Conservation (phyloP, 495 filamentous ascomycete species). For the Wilcoxina mikolae region DNA sequence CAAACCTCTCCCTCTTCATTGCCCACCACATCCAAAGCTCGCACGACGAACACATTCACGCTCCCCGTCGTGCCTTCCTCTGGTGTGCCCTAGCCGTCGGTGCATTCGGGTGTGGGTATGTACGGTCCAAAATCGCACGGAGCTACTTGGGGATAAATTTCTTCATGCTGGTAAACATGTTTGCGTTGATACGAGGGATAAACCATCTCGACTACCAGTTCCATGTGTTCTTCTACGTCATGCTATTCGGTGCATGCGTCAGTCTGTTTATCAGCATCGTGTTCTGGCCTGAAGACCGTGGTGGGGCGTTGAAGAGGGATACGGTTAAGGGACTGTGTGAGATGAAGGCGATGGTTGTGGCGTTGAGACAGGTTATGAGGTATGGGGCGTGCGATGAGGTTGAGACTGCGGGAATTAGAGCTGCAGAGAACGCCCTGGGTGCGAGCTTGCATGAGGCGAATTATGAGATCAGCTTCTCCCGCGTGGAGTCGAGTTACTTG, state of each 20-base stretch:
- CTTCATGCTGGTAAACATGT: slow-evolving; percentile 28
- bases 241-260: slow-evolving; percentile 21
- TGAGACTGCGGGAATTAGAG: slow-evolving; percentile 13
- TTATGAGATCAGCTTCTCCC: slow-evolving; percentile 25
- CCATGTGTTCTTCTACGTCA: slow-evolving; percentile 21
- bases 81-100: slow-evolving; percentile 17
- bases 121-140: slow-evolving; percentile 24
- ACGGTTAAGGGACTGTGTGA: slow-evolving; percentile 13
- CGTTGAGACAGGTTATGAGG: slow-evolving; percentile 5
- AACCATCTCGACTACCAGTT: slow-evolving; percentile 17
- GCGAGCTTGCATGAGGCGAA: slow-evolving; percentile 18
- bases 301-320: slow-evolving; percentile 14
- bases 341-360: slow-evolving; percentile 14
- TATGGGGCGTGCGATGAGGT: slow-evolving; percentile 16
- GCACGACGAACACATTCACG: slow-evolving; percentile 4
- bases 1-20: slow-evolving; percentile 21
- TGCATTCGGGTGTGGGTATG: slow-evolving; percentile 21
- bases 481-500: slow-evolving; percentile 16
- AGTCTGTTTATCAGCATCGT: slow-evolving; percentile 19
- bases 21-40: slow-evolving; percentile 14
- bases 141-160: slow-evolving; percentile 20
- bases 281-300: slow-evolving; percentile 26
- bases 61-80: slow-evolving; percentile 16
- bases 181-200: slow-evolving; percentile 27
- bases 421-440: slow-evolving; percentile 17